Base-by-base conservation (phyloP, 306 rosid genomes). In the Fagus crenata region DNA sequence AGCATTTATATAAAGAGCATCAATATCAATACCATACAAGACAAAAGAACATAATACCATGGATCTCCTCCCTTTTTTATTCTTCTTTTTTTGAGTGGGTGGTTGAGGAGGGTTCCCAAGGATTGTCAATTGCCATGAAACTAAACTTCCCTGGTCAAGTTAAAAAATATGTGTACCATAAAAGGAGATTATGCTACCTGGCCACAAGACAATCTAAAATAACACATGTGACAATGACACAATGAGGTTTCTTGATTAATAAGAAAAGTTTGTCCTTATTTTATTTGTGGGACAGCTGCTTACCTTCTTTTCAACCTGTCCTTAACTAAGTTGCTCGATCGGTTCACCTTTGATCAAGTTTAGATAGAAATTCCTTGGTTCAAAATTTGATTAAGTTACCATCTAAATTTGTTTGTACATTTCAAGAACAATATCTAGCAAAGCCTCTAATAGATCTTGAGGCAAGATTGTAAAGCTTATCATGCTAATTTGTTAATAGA, bases 111-210 rank as follows among this genome's bases (percentile, higher is more conserved):
- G n/a, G 61, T 32, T 55, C 61, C 2, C 11, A 4, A 28, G 64
- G 64, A 58, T 28, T 31, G 64, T 28, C 12, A 58, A 28, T 56
- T 56, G 13, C 35, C 63, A 18, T 56, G 36, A 61, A 61, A 41
- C 42, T 32, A 61, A 41, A 79, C 77, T 75, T 81, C 55, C 51
- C 67, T 36, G 63, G 81, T 71, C 56, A 78, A 84, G 80, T 76
- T 74, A 84, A 84, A 76, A 82, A 80, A 77, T 32, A 33, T 33
- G 4, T 32, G 40, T 78, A 51, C 59, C 83, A 76, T 64, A 43
- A 40, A 77, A 81, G 31, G 40, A 75, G 87, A 82, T 78, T 82
- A 43, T 84, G 85, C 81, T 82, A 82, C 87, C 88, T 88, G 72
- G 88, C 87, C 53, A 78, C 83, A 75, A 69, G 78, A 81, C 92